Conservation (phyloP, 176 grass and related monocot genomes). For the Saccharum officinarum region DNA sequence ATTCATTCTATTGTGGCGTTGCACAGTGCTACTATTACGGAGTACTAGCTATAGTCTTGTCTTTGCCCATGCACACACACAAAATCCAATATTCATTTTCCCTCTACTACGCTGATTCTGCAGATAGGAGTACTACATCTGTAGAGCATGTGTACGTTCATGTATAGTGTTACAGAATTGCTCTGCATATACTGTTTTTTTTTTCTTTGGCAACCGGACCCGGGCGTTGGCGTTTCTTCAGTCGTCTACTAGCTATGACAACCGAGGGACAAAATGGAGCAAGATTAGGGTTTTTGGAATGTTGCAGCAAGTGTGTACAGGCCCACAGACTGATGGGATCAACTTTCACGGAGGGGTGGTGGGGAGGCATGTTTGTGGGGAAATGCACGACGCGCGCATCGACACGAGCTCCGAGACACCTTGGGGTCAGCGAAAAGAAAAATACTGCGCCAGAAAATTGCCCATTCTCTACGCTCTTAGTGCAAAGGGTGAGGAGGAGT, state of each 20-base stretch:
- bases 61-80: neutral
- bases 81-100: conserved; percentile 1
- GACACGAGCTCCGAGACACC: conserved; percentile 40
- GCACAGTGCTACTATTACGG: conserved; percentile 24
- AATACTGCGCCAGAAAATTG: neutral
- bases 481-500: too few relatives aligned
- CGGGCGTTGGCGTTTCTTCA: neutral
- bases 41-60: neutral
- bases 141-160: neutral
- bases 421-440: conserved; percentile 16
- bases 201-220: neutral
- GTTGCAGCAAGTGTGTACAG: conserved; percentile 1
- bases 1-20: conserved; percentile 13
- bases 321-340: neutral
- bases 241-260: neutral
- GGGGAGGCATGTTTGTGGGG: conserved; percentile 48
- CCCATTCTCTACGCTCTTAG: too few relatives aligned
- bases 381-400: conserved; percentile 38
- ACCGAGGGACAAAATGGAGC: conserved; percentile 12
- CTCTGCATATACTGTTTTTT: neutral
- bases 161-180: neutral
- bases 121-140: neutral
- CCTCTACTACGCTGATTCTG: neutral
- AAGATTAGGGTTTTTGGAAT: conserved; percentile 23
- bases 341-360: conserved; percentile 6